Evolutionary conservation across 2,329 filamentous ascomycete species (phyloP).

Genomic region (Immersiporthe knoxdaviesiana): DNA sequence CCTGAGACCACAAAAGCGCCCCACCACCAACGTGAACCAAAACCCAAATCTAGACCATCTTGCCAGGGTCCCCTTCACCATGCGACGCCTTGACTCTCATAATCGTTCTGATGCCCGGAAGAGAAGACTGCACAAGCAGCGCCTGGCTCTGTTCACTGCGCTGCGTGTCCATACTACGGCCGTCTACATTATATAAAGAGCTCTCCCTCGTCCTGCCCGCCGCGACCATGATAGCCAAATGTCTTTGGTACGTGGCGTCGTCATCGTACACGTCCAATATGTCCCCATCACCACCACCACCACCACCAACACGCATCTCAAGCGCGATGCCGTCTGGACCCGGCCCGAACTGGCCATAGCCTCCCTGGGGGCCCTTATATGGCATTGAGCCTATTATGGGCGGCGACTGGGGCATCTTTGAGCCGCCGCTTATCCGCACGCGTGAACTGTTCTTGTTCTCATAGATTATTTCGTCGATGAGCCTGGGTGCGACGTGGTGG

Average conservation of each 20-base stretch:
- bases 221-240: background rate
- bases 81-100: constrained; percentile 18
- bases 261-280: background rate
- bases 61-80: background rate
- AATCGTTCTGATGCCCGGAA: constrained; percentile 10
- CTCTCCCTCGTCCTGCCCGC: background rate
- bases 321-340: constrained; percentile 16
- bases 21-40: background rate
- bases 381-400: constrained; percentile 15
- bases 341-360: constrained; percentile 6
- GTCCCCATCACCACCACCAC: background rate
- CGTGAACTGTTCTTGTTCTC: background rate
- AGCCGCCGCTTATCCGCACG: background rate
- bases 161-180: background rate
- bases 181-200: constrained; percentile 1
- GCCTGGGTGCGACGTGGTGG: constrained; percentile 40
- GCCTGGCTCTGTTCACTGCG: constrained; percentile 11
- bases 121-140: background rate
- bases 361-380: constrained; percentile 6
- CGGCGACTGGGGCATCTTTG: background rate
- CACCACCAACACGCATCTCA: background rate
- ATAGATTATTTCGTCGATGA: constrained; percentile 34
- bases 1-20: background rate
- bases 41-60: background rate
- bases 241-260: background rate